Conservation (phyloP, 2,329 filamentous ascomycete genomes). For the Xylariaceae sp. region DNA sequence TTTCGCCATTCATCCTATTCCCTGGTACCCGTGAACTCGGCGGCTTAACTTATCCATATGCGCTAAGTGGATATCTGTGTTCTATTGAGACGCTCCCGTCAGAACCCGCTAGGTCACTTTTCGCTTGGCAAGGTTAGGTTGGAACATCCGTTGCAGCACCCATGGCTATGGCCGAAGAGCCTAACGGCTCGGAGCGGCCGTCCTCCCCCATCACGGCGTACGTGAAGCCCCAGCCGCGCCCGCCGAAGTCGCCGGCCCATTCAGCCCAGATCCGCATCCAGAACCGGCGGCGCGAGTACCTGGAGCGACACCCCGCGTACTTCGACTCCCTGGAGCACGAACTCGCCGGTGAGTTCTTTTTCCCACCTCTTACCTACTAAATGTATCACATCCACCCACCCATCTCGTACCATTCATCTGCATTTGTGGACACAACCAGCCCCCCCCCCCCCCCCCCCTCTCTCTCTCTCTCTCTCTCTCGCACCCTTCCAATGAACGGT, state of each 20-base stretch:
- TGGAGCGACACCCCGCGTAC: conserved; percentile 73
- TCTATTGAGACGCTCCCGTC: neutral
- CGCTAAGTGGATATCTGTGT: neutral
- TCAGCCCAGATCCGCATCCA: conserved; percentile 60
- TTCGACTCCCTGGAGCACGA: conserved; percentile 61
- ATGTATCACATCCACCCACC: neutral
- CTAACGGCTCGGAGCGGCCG: neutral
- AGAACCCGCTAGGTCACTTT: no score
- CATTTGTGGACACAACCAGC: no score
- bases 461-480: neutral
- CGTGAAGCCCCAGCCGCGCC: conserved; percentile 48
- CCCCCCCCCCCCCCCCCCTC: no score
- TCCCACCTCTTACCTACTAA: neutral
- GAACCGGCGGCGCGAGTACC: conserved; percentile 78
- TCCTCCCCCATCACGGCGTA: conserved; percentile 25
- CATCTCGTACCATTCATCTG: conserved; percentile 2
- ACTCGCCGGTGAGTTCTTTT: conserved; percentile 48
- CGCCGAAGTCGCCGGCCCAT: conserved; percentile 45
- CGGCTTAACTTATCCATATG: neutral
- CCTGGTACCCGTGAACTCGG: no score
- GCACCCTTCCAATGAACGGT: neutral
- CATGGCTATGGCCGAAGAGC: neutral
- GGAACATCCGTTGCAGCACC: neutral
- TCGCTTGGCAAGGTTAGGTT: no score
- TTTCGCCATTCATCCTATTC: no score